These are phyloP conservation scores for Artemisia argyi DNA, from an alignment of 129 eudicot genomes.

Conservation along the genomic window DNA sequence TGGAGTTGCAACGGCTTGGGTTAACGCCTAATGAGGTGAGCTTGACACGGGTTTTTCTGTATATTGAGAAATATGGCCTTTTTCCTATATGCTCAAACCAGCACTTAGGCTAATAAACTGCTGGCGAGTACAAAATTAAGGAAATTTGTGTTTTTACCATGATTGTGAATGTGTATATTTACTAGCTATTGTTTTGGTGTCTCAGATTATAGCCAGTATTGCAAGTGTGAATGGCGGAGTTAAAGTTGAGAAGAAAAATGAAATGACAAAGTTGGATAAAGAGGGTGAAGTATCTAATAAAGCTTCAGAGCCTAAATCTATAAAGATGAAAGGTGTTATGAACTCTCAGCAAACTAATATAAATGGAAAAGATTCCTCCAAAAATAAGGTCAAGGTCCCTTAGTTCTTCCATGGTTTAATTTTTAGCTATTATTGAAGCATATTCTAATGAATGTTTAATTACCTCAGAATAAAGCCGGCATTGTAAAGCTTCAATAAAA, in stretches of 20 bases:
- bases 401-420: slow-evolving; percentile 5
- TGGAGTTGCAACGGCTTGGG: no score
- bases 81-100: no score
- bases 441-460: background rate
- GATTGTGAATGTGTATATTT: background rate
- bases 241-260: slow-evolving; percentile 30
- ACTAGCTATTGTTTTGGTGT: slow-evolving; percentile 5
- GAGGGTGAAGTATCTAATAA: slow-evolving; percentile 19
- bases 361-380: slow-evolving; percentile 26
- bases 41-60: no score
- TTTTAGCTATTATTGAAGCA: slow-evolving; percentile 3
- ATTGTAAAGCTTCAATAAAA: slow-evolving; percentile 27
- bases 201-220: slow-evolving; percentile 43
- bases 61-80: no score
- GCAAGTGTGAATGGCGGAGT: slow-evolving; percentile 39
- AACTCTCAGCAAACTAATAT: slow-evolving; percentile 26
- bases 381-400: slow-evolving; percentile 17
- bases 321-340: slow-evolving; percentile 31
- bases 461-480: slow-evolving; percentile 31
- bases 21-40: no score
- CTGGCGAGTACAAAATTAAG: no score
- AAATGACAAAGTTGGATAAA: slow-evolving; percentile 9
- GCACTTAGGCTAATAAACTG: no score
- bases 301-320: slow-evolving; percentile 14
- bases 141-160: no score